Conservation (phyloP, 108 stramenopile genomes). For the Nitzschia putrida region DNA sequence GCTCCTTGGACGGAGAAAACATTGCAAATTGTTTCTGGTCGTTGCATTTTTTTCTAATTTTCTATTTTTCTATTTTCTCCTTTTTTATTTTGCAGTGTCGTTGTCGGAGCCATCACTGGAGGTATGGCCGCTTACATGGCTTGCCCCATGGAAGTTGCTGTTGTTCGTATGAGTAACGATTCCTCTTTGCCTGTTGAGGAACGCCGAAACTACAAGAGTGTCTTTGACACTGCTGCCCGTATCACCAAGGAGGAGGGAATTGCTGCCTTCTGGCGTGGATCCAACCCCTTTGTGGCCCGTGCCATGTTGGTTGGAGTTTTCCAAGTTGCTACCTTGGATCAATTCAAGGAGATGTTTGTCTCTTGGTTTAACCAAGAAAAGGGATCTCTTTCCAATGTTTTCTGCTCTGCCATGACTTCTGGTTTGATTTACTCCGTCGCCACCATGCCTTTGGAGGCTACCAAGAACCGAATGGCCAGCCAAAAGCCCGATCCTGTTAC, state of each 20-base stretch:
- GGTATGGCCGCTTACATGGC: conserved; percentile 88
- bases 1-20: neutral
- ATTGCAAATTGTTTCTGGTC: neutral
- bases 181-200: conserved; percentile 72
- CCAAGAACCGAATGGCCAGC: conserved; percentile 93
- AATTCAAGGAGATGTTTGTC: conserved; percentile 86
- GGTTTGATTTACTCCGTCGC: conserved; percentile 90
- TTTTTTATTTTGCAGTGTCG: conserved; percentile 50
- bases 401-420: conserved; percentile 89
- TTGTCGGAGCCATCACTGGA: conserved; percentile 80
- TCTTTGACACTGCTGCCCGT: conserved; percentile 74
- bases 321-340: conserved; percentile 93
- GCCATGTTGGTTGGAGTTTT: conserved; percentile 93
- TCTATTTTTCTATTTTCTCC: conserved; percentile 4
- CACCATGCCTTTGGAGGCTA: conserved; percentile 93
- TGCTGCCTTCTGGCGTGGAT: conserved; percentile 89
- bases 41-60: neutral
- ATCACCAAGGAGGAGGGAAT: conserved; percentile 85
- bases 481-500: conserved; percentile 75
- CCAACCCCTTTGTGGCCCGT: conserved; percentile 85
- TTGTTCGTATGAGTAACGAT: conserved; percentile 92
- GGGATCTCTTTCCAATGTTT: conserved; percentile 86
- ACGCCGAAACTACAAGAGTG: conserved; percentile 82
- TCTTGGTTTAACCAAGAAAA: conserved; percentile 61
- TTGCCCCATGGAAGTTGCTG: conserved; percentile 94